Conservation (phyloP, 176 grass and related monocot genomes). For the Oryza glaberrima region DNA sequence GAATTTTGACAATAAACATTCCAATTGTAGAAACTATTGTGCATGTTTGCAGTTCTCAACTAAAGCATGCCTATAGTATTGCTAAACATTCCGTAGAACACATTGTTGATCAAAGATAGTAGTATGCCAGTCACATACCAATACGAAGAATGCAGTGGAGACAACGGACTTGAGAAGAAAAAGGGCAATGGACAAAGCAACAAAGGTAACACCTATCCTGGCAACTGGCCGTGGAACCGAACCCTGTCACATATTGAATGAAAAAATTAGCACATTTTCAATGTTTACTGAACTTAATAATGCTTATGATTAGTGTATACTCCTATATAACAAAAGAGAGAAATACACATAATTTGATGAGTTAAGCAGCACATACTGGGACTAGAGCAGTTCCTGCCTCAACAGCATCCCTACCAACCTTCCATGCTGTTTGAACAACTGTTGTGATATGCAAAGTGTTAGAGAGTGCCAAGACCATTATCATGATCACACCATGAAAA, state of each 20-base stretch:
- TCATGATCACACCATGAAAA: neutral
- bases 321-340: neutral
- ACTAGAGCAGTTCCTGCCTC: slow-evolving; percentile 71
- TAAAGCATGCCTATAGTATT: neutral
- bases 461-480: neutral
- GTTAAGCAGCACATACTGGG: slow-evolving; percentile 55
- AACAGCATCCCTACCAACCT: slow-evolving; percentile 37
- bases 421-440: slow-evolving; percentile 75
- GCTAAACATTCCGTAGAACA: neutral
- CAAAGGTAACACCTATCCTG: slow-evolving; percentile 63
- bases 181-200: slow-evolving; percentile 44
- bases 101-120: neutral
- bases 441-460: slow-evolving; percentile 7
- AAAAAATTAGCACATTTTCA: neutral
- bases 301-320: neutral
- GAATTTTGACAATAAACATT: neutral
- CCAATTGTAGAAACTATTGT: neutral
- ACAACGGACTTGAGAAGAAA: slow-evolving; percentile 81
- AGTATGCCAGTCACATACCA: slow-evolving; percentile 36
- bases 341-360: neutral
- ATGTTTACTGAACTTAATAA: neutral
- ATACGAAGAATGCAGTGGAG: slow-evolving; percentile 79
- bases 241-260: slow-evolving; percentile 46
- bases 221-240: slow-evolving; percentile 84
- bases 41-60: neutral